phyloP scores from a whole-genome alignment of 106 monocot genomes.

The Phalaenopsis aphrodite region DNA sequence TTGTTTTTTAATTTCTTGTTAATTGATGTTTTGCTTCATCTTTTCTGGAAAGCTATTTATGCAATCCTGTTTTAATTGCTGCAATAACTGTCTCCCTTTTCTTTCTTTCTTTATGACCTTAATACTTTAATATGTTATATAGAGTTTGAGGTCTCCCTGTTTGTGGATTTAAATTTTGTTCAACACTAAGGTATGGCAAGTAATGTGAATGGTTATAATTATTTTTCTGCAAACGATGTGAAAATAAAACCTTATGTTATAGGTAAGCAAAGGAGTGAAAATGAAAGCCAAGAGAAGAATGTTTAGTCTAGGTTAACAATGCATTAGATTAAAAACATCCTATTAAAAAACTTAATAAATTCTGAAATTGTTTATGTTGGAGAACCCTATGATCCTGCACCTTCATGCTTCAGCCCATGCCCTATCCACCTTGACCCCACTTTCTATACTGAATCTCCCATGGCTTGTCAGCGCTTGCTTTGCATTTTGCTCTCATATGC shows the following conservation, averaged over 20 bases:
- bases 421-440: no score
- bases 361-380: no score
- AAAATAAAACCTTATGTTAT: conserved; percentile 1
- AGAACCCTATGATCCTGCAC: no score
- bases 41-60: not conserved
- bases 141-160: not conserved
- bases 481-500: no score
- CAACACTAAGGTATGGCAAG: not conserved
- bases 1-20: not conserved
- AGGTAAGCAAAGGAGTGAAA: not conserved
- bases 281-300: not conserved
- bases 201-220: not conserved
- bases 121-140: not conserved
- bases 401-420: no score
- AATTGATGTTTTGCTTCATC: not conserved
- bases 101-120: not conserved
- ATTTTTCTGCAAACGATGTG: not conserved
- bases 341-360: no score
- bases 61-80: not conserved
- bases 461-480: no score
- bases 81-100: not conserved
- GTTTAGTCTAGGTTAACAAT: not conserved
- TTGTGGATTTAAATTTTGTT: not conserved
- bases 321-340: no score
- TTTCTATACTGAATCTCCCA: no score